Percentiles rank a stretch among this genome's conserved stretches.
Conservation (phyloP, 1,284 basidiomycete species). For the Entoloma clypeatum region DNA sequence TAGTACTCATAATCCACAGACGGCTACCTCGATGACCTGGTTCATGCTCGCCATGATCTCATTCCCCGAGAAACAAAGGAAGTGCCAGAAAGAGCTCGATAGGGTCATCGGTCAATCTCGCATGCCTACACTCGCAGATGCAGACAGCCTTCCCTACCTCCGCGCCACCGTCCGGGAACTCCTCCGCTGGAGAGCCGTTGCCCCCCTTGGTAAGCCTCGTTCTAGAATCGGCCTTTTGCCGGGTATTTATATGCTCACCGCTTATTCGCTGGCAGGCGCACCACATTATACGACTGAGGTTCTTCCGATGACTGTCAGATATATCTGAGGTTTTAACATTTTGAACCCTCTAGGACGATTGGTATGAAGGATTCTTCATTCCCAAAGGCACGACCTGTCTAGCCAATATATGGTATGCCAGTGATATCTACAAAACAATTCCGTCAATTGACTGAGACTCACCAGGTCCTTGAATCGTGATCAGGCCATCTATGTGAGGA, state of each 20-base stretch:
- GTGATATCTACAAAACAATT: not conserved
- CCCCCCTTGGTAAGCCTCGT: constrained; percentile 1
- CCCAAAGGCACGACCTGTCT: constrained; percentile 16
- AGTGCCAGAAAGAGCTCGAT: too few relatives aligned
- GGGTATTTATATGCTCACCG: not conserved
- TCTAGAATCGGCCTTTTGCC: too few relatives aligned
- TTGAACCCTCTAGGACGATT: too few relatives aligned
- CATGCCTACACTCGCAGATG: constrained; percentile 17
- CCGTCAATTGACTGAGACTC: not conserved
- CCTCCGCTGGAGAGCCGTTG: constrained; percentile 11
- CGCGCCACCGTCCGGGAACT: constrained; percentile 16
- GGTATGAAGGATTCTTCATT: too few relatives aligned
- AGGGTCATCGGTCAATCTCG: too few relatives aligned
- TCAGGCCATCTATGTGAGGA: constrained; percentile 5
- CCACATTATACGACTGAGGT: constrained; percentile 6
- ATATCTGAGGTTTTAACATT: not conserved
- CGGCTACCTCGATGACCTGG: constrained; percentile 3
- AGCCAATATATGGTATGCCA: constrained; percentile 9
- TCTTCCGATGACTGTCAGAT: constrained; percentile 7
- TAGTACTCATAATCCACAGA: too few relatives aligned
- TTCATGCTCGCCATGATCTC: constrained; percentile 14
- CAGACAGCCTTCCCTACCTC: constrained; percentile 17
- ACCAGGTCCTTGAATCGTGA: constrained; percentile 7
- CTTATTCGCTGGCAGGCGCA: not conserved
- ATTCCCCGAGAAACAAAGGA: constrained; percentile 14